Conservation (phyloP, 495 filamentous ascomycete genomes). For the Neurospora sp. region DNA sequence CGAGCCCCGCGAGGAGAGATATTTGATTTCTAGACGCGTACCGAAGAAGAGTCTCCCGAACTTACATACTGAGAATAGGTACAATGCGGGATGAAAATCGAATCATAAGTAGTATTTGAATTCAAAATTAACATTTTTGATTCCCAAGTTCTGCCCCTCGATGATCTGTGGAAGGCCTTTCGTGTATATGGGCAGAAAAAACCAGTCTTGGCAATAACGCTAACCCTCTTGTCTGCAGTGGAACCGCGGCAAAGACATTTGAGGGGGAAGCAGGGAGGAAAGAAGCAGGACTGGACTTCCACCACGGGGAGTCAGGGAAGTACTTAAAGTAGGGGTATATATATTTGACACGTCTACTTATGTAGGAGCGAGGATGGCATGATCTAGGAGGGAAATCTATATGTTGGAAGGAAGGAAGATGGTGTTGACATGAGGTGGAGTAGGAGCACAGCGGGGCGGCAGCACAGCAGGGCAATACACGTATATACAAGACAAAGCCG, state of each 20-base stretch:
- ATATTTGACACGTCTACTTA: not conserved
- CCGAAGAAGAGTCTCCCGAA: too few relatives aligned
- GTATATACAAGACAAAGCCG: not conserved
- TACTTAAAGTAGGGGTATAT: not conserved
- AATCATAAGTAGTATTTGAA: not conserved
- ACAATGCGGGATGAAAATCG: too few relatives aligned
- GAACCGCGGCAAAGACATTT: not conserved
- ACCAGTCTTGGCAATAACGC: not conserved
- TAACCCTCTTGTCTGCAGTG: not conserved
- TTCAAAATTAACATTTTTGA: fast-evolving
- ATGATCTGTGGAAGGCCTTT: not conserved
- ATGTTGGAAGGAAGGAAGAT: not conserved
- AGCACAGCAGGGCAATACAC: too few relatives aligned
- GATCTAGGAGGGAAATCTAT: fast-evolving
- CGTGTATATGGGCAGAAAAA: not conserved
- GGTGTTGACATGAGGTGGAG: not conserved
- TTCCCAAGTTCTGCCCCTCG: fast-evolving
- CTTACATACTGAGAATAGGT: too few relatives aligned
- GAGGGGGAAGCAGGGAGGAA: not conserved
- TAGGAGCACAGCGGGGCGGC: not conserved
- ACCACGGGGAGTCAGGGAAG: not conserved
- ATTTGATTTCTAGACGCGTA: too few relatives aligned
- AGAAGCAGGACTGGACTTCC: not conserved
- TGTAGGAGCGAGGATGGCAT: not conserved
- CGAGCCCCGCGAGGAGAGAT: too few relatives aligned